Base-by-base conservation (phyloP, 2,329 filamentous ascomycete species). In the Xylariales sp. region DNA sequence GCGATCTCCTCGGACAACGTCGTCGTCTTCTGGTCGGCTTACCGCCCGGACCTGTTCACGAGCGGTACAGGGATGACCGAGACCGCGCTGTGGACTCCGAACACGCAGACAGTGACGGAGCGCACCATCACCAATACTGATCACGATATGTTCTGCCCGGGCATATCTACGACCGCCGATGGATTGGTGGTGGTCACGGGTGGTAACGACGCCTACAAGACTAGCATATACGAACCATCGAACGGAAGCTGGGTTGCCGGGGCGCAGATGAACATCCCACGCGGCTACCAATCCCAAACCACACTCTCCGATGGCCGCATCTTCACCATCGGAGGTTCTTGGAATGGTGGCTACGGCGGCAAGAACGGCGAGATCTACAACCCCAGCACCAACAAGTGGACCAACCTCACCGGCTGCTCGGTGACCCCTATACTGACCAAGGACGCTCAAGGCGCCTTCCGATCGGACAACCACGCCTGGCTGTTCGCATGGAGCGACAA, bases 261-360 rank as follows among this genome's bases (percentile, higher is more conserved):
- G 1, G 54, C 62, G 0, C 46, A 63, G 34, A 70, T 78, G 70
- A 53, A 59, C 12, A 58, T 72, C 15, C 46, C 57, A 6, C 69
- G 75, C 17, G 72, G 73, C 6, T 76, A 80, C 41, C 76, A 81
- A 35, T 56, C 73, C 0, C 66, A 69, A 1, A 58, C 67, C 0
- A 74, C 68, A 0, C 49, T 67, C 1, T 72, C 73, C 0, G 65
- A 76, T 41, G 76, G 76, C 5, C 59, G 66, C 1, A 65, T 79
- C 17, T 81, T 81, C 53, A 69, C 64, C 11, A 78, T 81, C 25
- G 77, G 78, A 14, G 77, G 78, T 4, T 76, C 71, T 0, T 77
- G 66, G 64, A 70, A 63, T 8, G 77, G 76, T 20, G 66, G 60
- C 0, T 40, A 48, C 4, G 63, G 67, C 21, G 62, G 62, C 20